A percentile compares a stretch with the other conserved stretches of the same genome.
Evolutionary conservation across 306 rosid species (phyloP).

Genomic region (Sicyos baderoa): DNA sequence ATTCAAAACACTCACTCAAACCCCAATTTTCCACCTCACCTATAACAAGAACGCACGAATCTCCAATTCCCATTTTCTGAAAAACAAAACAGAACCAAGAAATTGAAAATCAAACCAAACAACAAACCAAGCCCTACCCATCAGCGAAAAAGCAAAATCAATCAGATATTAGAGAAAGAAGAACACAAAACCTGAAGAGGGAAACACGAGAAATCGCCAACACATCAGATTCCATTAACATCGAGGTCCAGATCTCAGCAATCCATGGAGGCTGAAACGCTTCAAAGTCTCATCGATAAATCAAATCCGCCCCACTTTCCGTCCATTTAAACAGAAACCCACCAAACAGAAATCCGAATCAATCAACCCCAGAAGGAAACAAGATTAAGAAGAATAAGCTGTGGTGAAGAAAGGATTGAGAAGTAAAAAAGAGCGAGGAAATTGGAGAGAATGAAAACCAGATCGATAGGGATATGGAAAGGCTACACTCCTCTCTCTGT

Average conservation of each 20-base stretch:
- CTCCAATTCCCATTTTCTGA: slow-evolving; percentile 47
- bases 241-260: slow-evolving; percentile 55
- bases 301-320: background rate
- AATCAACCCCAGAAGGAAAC: slow-evolving; percentile 3
- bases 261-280: slow-evolving; percentile 23
- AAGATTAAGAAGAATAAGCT: background rate
- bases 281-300: slow-evolving; percentile 26
- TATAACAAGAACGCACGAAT: slow-evolving; percentile 19
- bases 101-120: slow-evolving; percentile 37
- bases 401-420: background rate
- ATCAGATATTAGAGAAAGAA: slow-evolving; percentile 1
- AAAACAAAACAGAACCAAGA: slow-evolving; percentile 20
- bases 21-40: slow-evolving; percentile 16
- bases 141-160: no score
- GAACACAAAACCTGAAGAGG: slow-evolving; percentile 42
- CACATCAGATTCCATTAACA: slow-evolving; percentile 34
- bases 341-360: slow-evolving; percentile 23
- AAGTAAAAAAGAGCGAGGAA: background rate
- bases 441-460: background rate
- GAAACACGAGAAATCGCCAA: slow-evolving; percentile 23
- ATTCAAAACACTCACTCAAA: slow-evolving; percentile 24
- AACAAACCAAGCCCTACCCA: slow-evolving; percentile 4
- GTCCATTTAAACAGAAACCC: slow-evolving; percentile 24
- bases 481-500: background rate
- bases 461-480: background rate